Base-by-base conservation (phyloP, 1,139 yeast species). In the Scheffersomyces illinoinensis region DNA sequence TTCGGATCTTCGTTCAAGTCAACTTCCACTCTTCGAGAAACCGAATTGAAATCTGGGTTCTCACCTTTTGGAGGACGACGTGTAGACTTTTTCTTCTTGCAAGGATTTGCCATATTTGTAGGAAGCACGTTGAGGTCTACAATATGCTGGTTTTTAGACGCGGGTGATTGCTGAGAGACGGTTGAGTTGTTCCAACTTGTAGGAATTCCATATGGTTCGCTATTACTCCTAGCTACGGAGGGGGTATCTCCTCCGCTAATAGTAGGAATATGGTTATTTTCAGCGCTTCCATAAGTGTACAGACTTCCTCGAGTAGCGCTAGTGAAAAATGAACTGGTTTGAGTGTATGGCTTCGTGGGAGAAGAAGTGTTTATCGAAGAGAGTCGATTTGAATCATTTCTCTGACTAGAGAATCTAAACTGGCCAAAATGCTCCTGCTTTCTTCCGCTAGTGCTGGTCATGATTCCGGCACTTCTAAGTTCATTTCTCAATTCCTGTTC, bases 351-450 rank as follows among this genome's bases (percentile, higher is more conserved):
- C 1, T 33, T 33, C 43, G 43, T 12, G 43, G 43, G 3, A 17
- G 43, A 33, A 3, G 43, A 2, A 33, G 43, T 14, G 43, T 33
- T 33, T 4, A 10, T 33, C 43, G 17, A 12, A 33, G 43, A 33
- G 12, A 10, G 12, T 14, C 17, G 43, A 33, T 33, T 33, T 33
- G 43, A 33, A 12, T 33, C 43, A 33, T 14, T 33, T 33, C 43
- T 33, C 43, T 33, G 43, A 8, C 90, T 88, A 71, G 81, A 87
- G 58, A 80, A 78, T 53, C 81, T 81, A 68, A 88, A 89, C 3
- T 92, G 92, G 12, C 88, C 85, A 70, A 89, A 89, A 66, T 86
- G 85, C 65, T 81, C 85, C 63, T 78, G 81, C 65, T 83, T 78
- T 59, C 66, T 24, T 66, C 61, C 48, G 66, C 67, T 47, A 61